Evolutionary conservation across 495 filamentous ascomycete genomes (phyloP).

Genomic region (Cryomyces minteri): DNA sequence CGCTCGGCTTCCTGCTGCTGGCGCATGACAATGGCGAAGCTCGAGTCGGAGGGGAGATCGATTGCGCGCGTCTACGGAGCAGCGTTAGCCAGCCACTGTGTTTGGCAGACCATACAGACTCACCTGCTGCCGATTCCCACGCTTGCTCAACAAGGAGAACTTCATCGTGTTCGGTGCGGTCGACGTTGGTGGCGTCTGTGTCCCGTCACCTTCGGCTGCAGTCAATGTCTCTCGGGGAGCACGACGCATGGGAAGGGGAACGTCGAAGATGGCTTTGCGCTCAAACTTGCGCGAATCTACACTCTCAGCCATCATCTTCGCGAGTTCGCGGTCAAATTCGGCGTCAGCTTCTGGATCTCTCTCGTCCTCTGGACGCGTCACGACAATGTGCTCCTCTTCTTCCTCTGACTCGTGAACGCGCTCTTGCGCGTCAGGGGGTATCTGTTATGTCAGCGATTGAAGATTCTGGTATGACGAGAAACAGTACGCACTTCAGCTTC

Average conservation of each 20-base stretch:
- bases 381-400: slow-evolving; percentile 69
- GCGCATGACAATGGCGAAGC: slow-evolving; percentile 88
- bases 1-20: slow-evolving; percentile 85
- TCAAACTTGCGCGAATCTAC: slow-evolving; percentile 87
- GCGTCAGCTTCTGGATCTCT: slow-evolving; percentile 88
- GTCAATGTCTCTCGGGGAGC: slow-evolving; percentile 37
- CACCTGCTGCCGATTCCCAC: slow-evolving; percentile 87
- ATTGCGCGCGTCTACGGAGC: slow-evolving; percentile 65
- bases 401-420: slow-evolving; percentile 32
- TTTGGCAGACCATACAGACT: slow-evolving; percentile 2
- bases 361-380: slow-evolving; percentile 76
- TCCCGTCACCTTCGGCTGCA: slow-evolving; percentile 22
- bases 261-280: slow-evolving; percentile 82
- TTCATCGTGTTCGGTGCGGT: slow-evolving; percentile 51
- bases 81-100: neutral
- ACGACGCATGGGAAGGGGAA: slow-evolving; percentile 75
- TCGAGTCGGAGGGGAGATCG: slow-evolving; percentile 85
- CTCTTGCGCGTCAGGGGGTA: neutral
- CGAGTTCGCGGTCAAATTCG: slow-evolving; percentile 94
- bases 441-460: neutral
- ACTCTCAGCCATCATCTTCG: slow-evolving; percentile 97
- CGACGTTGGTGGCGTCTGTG: too few species aligned
- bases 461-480: neutral
- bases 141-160: slow-evolving; percentile 90
- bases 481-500: slow-evolving; percentile 30